These are phyloP conservation scores for Effrenium voratum DNA, from an alignment of 73 alveolate genomes.

Conservation along the genomic window DNA sequence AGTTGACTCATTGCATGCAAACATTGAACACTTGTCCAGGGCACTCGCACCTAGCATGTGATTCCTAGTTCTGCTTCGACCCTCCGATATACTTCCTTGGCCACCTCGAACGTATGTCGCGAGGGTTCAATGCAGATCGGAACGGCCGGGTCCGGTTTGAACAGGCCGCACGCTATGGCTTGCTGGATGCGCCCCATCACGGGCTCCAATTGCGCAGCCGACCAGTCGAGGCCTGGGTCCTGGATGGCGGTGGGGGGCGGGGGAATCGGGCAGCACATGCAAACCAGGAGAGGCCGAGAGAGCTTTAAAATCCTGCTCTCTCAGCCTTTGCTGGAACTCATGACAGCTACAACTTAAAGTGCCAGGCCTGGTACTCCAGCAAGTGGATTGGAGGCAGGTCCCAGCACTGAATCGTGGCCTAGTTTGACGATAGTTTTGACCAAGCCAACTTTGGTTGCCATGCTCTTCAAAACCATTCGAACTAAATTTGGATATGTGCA, in stretches of 20 bases:
- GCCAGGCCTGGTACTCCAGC: background rate
- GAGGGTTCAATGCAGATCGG: background rate
- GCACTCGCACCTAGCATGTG: too few species aligned
- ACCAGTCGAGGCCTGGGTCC: background rate
- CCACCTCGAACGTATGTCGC: background rate
- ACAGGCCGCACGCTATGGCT: background rate
- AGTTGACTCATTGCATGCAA: too few species aligned
- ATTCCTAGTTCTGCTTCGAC: too few species aligned
- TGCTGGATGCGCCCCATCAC: background rate
- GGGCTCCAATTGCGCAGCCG: background rate
- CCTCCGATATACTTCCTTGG: too few species aligned
- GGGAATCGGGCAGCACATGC: background rate
- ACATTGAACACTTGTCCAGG: too few species aligned
- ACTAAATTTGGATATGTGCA: too few species aligned
- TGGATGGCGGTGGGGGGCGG: background rate
- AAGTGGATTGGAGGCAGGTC: background rate
- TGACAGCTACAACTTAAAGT: background rate
- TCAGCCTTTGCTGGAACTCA: too few species aligned
- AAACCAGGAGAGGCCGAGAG: background rate
- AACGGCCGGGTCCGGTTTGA: background rate
- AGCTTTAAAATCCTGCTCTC: too few species aligned
- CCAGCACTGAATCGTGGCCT: background rate
- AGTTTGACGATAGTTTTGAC: too few species aligned
- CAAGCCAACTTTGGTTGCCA: too few species aligned
- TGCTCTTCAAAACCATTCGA: background rate